Conservation (phyloP, 345 rosid genomes). For the Turritis glabra region DNA sequence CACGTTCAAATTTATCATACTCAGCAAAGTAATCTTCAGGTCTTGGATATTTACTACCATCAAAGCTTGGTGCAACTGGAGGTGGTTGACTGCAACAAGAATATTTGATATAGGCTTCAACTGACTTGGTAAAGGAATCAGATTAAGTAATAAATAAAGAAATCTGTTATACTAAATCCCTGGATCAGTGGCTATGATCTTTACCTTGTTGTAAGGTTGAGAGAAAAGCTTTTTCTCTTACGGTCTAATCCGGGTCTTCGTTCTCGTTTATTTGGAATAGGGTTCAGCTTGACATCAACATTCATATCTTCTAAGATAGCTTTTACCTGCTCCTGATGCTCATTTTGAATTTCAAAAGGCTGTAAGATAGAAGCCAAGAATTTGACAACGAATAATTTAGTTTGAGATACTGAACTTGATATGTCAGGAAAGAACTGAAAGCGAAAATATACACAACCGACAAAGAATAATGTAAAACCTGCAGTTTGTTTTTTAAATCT, state of each 20-base stretch:
- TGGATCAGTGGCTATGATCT: slow-evolving; percentile 3
- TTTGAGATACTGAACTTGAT: not conserved
- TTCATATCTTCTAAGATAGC: slow-evolving; percentile 39
- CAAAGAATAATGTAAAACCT: not conserved
- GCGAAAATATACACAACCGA: not conserved
- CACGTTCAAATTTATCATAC: slow-evolving; percentile 62
- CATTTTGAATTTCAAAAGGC: slow-evolving; percentile 51
- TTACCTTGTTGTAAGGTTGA: slow-evolving; percentile 64
- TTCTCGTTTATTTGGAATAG: slow-evolving; percentile 47
- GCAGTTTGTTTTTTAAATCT: not conserved
- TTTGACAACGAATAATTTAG: slow-evolving; percentile 1
- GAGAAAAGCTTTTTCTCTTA: slow-evolving; percentile 68
- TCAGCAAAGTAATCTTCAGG: slow-evolving; percentile 74
- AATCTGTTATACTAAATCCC: not conserved
- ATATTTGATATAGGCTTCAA: slow-evolving; percentile 5
- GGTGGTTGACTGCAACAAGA: slow-evolving; percentile 54
- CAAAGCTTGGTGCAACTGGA: slow-evolving; percentile 53
- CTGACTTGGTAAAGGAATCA: not conserved
- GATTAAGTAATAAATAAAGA: slow-evolving; percentile 8
- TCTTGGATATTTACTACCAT: slow-evolving; percentile 55
- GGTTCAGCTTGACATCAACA: slow-evolving; percentile 35
- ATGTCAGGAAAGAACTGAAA: not conserved
- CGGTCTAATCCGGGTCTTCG: slow-evolving; percentile 70
- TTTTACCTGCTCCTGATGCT: slow-evolving; percentile 62
- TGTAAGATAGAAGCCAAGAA: slow-evolving; percentile 35